Base-by-base conservation (phyloP, 2,329 filamentous ascomycete species). In the Coccinonectria pachysandricola region DNA sequence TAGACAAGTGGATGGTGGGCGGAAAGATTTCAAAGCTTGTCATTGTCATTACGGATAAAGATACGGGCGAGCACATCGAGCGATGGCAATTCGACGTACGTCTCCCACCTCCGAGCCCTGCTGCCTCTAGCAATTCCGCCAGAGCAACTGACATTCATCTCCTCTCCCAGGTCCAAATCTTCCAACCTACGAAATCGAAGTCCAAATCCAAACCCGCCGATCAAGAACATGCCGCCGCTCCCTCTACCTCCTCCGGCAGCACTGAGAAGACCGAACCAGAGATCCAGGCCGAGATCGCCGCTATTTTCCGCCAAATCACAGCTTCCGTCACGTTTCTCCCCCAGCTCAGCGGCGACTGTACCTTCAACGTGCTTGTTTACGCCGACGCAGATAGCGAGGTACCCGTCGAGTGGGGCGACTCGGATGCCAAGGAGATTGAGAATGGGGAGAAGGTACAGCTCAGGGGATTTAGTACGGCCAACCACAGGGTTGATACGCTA, bases 311-410 rank as follows among this genome's bases (percentile, higher is more conserved):
- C 24, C 91, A 98, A 52, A 96, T 98, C 55, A 98, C 91, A 1
- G 91, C 91, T 2, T 94, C 85, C 1, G 91, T 98, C 28, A 96
- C 91, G 1, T 98, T 98, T 53, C 64, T 98, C 8, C 91, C 91
- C 0, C 87, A 96, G 61, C 72, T 98, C 5, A 49, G 34, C 36
- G 87, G 87, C 20, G 83, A 94, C 54, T 98, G 88, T 65, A 96
- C 91, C 8, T 98, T 98, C 67, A 98, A 98, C 50, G 88, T 98
- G 24, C 71, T 98, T 20, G 91, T 98, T 4, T 98, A 98, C 52
- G 91, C 91, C 27, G 88, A 98, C 52, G 87, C 87, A 11, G 87
- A 96, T 57, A 91, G 82, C 32, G 88, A 96, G 24, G 91, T 98
- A 9, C 91, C 91, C 4, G 79, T 98, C 32, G 91, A 98, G 56